phyloP scores from a whole-genome alignment of 768 basidiomycete genomes.

The Hortiboletus campestris region DNA sequence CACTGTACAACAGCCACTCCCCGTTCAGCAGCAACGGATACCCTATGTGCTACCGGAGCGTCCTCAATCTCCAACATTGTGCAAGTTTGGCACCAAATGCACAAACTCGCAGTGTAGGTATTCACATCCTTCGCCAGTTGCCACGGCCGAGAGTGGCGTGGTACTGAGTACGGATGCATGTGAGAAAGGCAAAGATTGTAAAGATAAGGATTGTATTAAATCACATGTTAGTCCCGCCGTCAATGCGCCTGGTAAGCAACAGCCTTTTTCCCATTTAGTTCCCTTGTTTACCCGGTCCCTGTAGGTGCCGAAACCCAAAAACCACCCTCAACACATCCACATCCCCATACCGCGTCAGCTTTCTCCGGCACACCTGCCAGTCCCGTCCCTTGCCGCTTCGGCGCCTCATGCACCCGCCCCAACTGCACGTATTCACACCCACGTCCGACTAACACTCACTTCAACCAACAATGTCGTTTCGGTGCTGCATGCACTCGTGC shows the following conservation, averaged over 20 bases:
- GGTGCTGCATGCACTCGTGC: conserved; percentile 83
- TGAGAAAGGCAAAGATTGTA: conserved; percentile 83
- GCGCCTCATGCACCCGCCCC: conserved; percentile 65
- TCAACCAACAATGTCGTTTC: conserved; percentile 69
- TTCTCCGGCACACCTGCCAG: conserved; percentile 28
- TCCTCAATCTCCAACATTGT: conserved; percentile 85
- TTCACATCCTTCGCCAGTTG: conserved; percentile 96
- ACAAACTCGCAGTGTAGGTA: conserved; percentile 86
- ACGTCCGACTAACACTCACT: conserved; percentile 38
- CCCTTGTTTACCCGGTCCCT: conserved; percentile 11
- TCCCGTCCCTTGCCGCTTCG: conserved; percentile 62
- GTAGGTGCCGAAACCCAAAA: conserved; percentile 33
- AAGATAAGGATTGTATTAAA: conserved; percentile 92
- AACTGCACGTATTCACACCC: conserved; percentile 69
- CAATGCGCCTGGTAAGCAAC: conserved; percentile 52
- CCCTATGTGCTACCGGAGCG: conserved; percentile 68
- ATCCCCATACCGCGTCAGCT: conserved; percentile 28
- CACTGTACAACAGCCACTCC: conserved; percentile 13
- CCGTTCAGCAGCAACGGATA: conserved; percentile 32
- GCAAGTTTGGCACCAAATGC: conserved; percentile 92
- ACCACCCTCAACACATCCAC: conserved; percentile 39
- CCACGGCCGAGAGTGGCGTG: conserved; percentile 90
- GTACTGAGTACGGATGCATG: conserved; percentile 94
- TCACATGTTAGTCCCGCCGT: conserved; percentile 89
- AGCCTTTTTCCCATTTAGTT: not conserved